These are phyloP conservation scores for Pneumocystis jirovecii DNA, from an alignment of 1,139 yeast species.

Conservation along the genomic window DNA sequence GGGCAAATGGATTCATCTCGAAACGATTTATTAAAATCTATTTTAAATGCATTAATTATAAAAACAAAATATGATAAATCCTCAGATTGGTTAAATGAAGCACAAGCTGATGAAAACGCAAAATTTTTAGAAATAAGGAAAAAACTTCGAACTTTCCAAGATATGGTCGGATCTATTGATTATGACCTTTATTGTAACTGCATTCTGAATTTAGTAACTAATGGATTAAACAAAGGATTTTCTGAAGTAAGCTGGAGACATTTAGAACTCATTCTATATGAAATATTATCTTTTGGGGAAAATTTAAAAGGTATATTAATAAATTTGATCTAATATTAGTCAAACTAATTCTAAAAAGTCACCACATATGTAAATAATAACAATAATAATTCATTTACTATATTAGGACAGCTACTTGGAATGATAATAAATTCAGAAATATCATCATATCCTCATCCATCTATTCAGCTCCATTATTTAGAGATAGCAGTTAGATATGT, in stretches of 20 bases:
- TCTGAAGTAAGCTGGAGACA: constrained; percentile 49
- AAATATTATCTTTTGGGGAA: constrained; percentile 65
- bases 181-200: constrained; percentile 61
- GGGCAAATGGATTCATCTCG: constrained; percentile 24
- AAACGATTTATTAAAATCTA: constrained; percentile 39
- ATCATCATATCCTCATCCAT: constrained; percentile 37
- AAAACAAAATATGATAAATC: constrained; percentile 72
- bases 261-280: constrained; percentile 73
- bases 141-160: constrained; percentile 66
- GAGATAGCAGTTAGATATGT: constrained; percentile 75
- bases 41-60: constrained; percentile 53
- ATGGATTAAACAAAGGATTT: constrained; percentile 28
- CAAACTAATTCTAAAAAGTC: background rate
- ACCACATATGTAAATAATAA: background rate
- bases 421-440: constrained; percentile 42
- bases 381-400: constrained; percentile 9
- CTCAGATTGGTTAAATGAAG: constrained; percentile 44
- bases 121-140: constrained; percentile 68
- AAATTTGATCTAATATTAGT: background rate
- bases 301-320: constrained; percentile 35
- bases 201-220: constrained; percentile 50
- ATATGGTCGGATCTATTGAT: constrained; percentile 60
- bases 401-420: constrained; percentile 37
- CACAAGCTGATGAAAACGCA: constrained; percentile 45
- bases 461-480: constrained; percentile 65